Evolutionary conservation across 495 filamentous ascomycete genomes (phyloP).

Genomic region (Aspergillus wentii): DNA sequence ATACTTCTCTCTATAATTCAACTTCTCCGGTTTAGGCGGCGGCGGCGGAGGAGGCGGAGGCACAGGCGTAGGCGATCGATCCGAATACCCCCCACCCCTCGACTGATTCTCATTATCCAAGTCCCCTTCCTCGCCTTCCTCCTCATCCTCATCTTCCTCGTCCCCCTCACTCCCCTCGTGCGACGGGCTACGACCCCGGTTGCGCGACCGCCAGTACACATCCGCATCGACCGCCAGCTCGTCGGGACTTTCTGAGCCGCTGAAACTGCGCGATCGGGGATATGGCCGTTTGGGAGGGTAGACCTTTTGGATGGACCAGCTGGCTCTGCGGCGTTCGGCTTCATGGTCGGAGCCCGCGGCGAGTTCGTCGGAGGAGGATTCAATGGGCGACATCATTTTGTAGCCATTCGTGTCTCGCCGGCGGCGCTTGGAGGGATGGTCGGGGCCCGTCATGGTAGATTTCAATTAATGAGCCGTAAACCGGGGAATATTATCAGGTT

Average conservation of each 20-base stretch:
- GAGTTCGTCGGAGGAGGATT: conserved; percentile 52
- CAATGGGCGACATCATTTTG: conserved; percentile 28
- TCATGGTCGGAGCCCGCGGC: conserved; percentile 39
- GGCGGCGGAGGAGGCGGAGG: conserved; percentile 32
- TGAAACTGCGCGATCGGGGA: conserved; percentile 23
- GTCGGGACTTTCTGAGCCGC: conserved; percentile 41
- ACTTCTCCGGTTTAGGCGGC: conserved; percentile 37
- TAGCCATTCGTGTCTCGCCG: conserved; percentile 32
- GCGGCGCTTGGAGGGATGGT: conserved; percentile 50
- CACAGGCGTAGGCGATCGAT: conserved; percentile 29
- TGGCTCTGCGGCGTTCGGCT: conserved; percentile 36
- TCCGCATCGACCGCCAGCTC: conserved; percentile 38
- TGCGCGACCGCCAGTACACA: conserved; percentile 35
- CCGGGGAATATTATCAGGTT: too few species aligned
- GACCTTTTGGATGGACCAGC: conserved; percentile 30
- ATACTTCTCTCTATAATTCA: conserved; percentile 59
- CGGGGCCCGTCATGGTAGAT: conserved; percentile 22
- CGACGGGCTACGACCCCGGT: conserved; percentile 22
- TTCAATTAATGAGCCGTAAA: too few species aligned
- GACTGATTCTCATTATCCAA: conserved; percentile 5
- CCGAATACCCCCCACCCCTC: conserved; percentile 8
- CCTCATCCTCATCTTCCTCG: conserved; percentile 12
- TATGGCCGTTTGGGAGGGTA: conserved; percentile 34
- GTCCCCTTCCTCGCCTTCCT: conserved; percentile 2
- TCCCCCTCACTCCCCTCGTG: conserved; percentile 12